Evolutionary conservation across 345 rosid genomes (phyloP), one percentile per base, ranked within the genome.

Genomic region (Linum usitatissimum): DNA sequence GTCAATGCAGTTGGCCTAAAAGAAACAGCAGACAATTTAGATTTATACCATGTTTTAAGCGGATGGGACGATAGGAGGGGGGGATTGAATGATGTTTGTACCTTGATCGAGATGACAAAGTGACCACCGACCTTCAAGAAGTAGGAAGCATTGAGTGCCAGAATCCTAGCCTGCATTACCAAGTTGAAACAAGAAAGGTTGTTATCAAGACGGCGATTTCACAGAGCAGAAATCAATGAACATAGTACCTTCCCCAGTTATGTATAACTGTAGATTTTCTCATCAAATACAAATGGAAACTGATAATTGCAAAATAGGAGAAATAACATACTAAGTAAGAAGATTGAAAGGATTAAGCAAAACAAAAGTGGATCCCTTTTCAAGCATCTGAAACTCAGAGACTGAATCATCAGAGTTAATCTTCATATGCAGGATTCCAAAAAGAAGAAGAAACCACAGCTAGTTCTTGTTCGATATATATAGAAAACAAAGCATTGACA

Each of bases 31-130:
- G 38, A 34, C 5, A 34, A 34, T 34, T 34, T 34, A 34, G 3
- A 34, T 34, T 34, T 34, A 23, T 23, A 23, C 28, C 28, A 23
- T 23, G 28, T 23, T 23, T 23, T 23, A 1, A 23, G 28, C 28
- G 28, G 28, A 23, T 23, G 28, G 28, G 28, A 23, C 28, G 28
- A 23, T 23, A 23, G 28, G 28, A 23, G 28, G 28, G 28, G 28
- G 28, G 28, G 28, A 23, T 23, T 23, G 28, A 23, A 23, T 23
- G 28, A 23, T 23, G 28, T 23, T 23, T 2, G 28, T 34, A 94
- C 99, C 99, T 94, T 94, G 49, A 94, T 94, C 40, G 99, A 94
- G 57, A 94, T 94, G 13, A 94, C 99, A 76, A 94, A 94, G 74
- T 94, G 95, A 4, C 97, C 97, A 36, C 97, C 97, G 31, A 97